Evolutionary conservation across 2,329 filamentous ascomycete genomes (phyloP), one percentile per base, ranked within the genome.

Genomic region (Stemphylium beticola): DNA sequence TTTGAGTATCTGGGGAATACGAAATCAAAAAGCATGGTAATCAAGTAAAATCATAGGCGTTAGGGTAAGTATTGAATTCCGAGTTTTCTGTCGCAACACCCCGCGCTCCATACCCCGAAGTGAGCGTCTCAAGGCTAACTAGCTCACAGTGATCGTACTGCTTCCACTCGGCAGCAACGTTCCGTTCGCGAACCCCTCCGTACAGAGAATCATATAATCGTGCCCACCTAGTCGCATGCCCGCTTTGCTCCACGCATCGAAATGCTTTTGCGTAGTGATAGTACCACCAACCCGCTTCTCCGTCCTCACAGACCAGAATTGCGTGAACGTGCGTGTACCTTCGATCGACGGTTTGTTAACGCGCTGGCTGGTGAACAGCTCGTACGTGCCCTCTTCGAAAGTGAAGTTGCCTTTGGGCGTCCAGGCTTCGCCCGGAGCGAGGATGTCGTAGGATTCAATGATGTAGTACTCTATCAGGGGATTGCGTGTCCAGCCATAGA

Each of bases 381-480:
- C 76, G 68, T 85, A 86, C 1, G 75, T 79, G 10, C 78, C 77
- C 40, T 82, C 83, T 31, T 83, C 83, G 18, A 71, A 75, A 9
- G 75, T 78, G 57, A 85, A 77, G 45, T 77, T 79, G 17, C 82
- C 83, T 58, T 80, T 80, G 49, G 17, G 33, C 8, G 46, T 58
- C 47, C 55, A 55, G 8, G 47, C 43, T 31, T 55, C 73, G 66
- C 4, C 76, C 77, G 33, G 65, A 40, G 17, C 74, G 54, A 78
- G 76, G 52, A 76, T 74, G 39, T 79, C 81, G 61, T 78, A 81
- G 9, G 74, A 73, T 57, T 85, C 83, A 57, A 85, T 76, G 54
- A 85, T 78, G 71, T 85, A 85, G 75, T 84, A 85, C 59, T 85
- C 83, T 61, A 84, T 75, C 10, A 83, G 73, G 0, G 81, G 81